Percentiles rank a stretch among this genome's conserved stretches.
Evolutionary conservation across 768 basidiomycete genomes (phyloP).

Genomic region (Suillus ampliporus): DNA sequence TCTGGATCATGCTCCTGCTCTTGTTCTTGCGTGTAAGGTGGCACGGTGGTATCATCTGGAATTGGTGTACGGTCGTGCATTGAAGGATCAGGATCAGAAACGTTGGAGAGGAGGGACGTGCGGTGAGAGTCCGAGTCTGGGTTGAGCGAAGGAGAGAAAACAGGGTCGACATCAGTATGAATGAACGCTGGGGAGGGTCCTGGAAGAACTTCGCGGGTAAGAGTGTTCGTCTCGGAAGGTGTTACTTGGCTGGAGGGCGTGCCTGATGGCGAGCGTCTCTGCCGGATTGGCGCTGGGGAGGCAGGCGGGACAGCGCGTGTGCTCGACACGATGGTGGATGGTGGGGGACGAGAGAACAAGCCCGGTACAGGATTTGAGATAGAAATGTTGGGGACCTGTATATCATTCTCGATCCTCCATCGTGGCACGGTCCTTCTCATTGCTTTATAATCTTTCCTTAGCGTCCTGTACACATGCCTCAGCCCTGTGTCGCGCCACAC

Average conservation of each 20-base stretch:
- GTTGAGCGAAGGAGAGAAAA: neutral
- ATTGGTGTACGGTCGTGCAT: slow-evolving; percentile 19
- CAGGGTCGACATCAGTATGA: slow-evolving; percentile 20
- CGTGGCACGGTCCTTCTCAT: slow-evolving; percentile 37
- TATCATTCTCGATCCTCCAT: slow-evolving; percentile 39
- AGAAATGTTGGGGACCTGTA: neutral
- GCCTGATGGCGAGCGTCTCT: slow-evolving; percentile 17
- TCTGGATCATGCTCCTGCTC: slow-evolving; percentile 11
- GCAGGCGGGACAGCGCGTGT: slow-evolving; percentile 25
- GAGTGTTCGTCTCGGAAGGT: slow-evolving; percentile 9
- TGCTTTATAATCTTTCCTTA: slow-evolving; percentile 40
- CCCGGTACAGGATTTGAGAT: slow-evolving; percentile 2
- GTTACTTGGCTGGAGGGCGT: slow-evolving; percentile 28
- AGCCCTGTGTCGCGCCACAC: slow-evolving; percentile 52
- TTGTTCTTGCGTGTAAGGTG: neutral
- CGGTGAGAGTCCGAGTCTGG: neutral
- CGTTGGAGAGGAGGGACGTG: neutral
- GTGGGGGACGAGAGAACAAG: slow-evolving; percentile 12
- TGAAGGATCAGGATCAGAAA: slow-evolving; percentile 19
- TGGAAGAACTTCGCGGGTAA: slow-evolving; percentile 18
- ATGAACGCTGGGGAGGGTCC: slow-evolving; percentile 35
- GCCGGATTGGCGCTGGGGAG: slow-evolving; percentile 20
- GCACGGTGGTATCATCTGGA: slow-evolving; percentile 28
- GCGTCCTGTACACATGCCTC: slow-evolving; percentile 41
- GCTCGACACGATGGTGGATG: slow-evolving; percentile 22